Percentiles rank a stretch among this genome's conserved stretches.
Evolutionary conservation across 2,329 filamentous ascomycete genomes (phyloP).

Genomic region (Alternaria brassicae): DNA sequence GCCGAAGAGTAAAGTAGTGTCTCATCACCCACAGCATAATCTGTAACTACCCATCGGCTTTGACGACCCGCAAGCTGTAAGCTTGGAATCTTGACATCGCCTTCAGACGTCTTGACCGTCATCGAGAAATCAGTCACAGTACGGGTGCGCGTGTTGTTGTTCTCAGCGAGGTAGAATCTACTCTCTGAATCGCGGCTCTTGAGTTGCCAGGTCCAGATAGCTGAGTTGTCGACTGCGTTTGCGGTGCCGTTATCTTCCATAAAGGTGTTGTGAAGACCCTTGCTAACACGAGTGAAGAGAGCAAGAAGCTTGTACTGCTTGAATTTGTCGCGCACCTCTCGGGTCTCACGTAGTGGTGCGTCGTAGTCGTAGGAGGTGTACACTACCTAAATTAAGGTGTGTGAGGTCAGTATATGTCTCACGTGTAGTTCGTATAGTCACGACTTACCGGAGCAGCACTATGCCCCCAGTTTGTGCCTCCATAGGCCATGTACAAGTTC

Average conservation of each 20-base stretch:
- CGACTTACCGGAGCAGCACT: neutral
- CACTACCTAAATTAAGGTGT: constrained; percentile 44
- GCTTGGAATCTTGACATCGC: constrained; percentile 53
- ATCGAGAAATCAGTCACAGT: constrained; percentile 57
- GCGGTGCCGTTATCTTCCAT: constrained; percentile 64
- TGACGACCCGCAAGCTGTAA: constrained; percentile 61
- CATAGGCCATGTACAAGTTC: constrained; percentile 59
- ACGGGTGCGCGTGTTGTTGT: constrained; percentile 55
- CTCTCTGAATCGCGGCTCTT: constrained; percentile 59
- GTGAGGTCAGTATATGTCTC: neutral
- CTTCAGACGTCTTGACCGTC: constrained; percentile 57
- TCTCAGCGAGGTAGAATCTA: constrained; percentile 60
- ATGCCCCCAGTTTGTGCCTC: neutral
- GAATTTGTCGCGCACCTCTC: constrained; percentile 61
- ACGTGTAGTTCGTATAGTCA: neutral
- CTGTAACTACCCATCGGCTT: constrained; percentile 63
- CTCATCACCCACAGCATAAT: constrained; percentile 58
- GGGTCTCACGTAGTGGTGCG: constrained; percentile 62
- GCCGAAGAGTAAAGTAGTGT: constrained; percentile 61
- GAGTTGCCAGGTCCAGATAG: constrained; percentile 61
- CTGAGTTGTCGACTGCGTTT: constrained; percentile 50
- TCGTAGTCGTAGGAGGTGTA: constrained; percentile 58
- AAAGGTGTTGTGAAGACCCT: constrained; percentile 59
- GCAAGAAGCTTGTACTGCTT: constrained; percentile 63
- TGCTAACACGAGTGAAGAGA: constrained; percentile 61